phyloP scores from a whole-genome alignment of 176 grass and related monocot genomes.

The sorghum (Sorghum bicolor) region DNA sequence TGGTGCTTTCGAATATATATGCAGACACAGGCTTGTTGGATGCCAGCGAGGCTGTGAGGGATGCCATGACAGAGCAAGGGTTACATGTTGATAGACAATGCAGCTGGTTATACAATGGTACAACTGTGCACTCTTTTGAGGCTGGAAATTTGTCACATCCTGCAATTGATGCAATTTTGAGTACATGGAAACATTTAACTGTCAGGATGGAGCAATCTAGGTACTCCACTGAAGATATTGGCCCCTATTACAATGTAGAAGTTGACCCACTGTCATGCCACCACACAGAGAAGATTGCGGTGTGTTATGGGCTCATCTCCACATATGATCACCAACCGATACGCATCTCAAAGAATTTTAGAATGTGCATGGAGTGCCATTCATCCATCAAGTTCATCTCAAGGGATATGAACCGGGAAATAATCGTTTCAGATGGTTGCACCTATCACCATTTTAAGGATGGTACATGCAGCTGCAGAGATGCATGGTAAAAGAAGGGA shows the following conservation, averaged over 20 bases:
- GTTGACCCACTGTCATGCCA: conserved; percentile 63
- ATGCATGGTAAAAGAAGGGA: conserved; percentile 43
- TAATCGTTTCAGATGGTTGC: conserved; percentile 57
- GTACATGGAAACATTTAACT: conserved; percentile 43
- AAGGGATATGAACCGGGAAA: conserved; percentile 31
- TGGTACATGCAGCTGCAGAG: conserved; percentile 50
- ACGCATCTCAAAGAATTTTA: conserved; percentile 63
- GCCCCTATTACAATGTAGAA: conserved; percentile 49
- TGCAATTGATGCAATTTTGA: conserved; percentile 40
- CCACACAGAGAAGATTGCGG: conserved; percentile 54
- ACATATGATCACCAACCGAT: conserved; percentile 28
- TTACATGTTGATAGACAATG: conserved; percentile 44
- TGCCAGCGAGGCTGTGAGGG: conserved; percentile 45
- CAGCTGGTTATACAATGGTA: conserved; percentile 49
- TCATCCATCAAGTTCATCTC: conserved; percentile 60
- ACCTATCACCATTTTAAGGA: conserved; percentile 56
- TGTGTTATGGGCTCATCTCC: conserved; percentile 61
- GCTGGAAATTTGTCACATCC: conserved; percentile 61
- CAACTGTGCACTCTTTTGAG: conserved; percentile 41
- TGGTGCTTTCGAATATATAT: conserved; percentile 62
- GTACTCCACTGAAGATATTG: conserved; percentile 37
- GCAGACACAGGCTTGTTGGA: conserved; percentile 55
- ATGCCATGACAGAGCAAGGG: conserved; percentile 45
- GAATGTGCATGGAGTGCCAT: conserved; percentile 72
- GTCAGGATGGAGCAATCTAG: conserved; percentile 52